Percentiles rank a stretch among this genome's conserved stretches.
These are phyloP conservation scores for Chernovozyma aurita DNA, from an alignment of 1,139 yeast genomes.

Conservation along the genomic window DNA sequence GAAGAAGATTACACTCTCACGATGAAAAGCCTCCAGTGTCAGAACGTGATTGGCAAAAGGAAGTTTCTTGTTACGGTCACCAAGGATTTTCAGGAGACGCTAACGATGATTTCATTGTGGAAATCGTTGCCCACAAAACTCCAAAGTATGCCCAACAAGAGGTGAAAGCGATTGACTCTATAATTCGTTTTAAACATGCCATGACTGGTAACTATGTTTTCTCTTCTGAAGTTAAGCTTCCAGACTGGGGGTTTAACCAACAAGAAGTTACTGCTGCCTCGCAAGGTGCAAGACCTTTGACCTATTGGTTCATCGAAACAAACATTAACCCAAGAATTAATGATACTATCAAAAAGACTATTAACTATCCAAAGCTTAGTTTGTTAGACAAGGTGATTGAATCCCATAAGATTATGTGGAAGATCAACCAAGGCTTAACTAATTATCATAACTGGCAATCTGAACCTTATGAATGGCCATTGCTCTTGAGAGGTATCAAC, in stretches of 20 bases:
- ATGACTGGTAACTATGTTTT: slow-evolving; percentile 87
- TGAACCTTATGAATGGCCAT: slow-evolving; percentile 85
- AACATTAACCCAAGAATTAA: slow-evolving; percentile 45
- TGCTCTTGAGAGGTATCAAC: slow-evolving; percentile 85
- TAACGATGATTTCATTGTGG: slow-evolving; percentile 91
- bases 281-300: slow-evolving; percentile 69
- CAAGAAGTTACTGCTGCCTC: slow-evolving; percentile 94
- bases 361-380: slow-evolving; percentile 59
- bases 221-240: slow-evolving; percentile 81
- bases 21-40: slow-evolving; percentile 93
- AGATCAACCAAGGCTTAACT: slow-evolving; percentile 77
- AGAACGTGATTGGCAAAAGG: slow-evolving; percentile 94
- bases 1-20: slow-evolving; percentile 89
- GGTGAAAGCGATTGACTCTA: slow-evolving; percentile 75
- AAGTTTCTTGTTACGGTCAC: slow-evolving; percentile 86
- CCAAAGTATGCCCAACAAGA: slow-evolving; percentile 52
- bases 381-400: slow-evolving; percentile 73
- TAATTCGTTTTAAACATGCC: slow-evolving; percentile 84
- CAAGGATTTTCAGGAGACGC: slow-evolving; percentile 92
- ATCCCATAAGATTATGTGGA: slow-evolving; percentile 88
- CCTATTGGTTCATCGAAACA: slow-evolving; percentile 86
- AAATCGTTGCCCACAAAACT: slow-evolving; percentile 64
- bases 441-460: slow-evolving; percentile 88
- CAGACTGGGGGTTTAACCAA: slow-evolving; percentile 95
- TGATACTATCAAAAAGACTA: slow-evolving; percentile 20